Conservation (phyloP, 176 grass and related monocot species). For the Cocos nucifera region DNA sequence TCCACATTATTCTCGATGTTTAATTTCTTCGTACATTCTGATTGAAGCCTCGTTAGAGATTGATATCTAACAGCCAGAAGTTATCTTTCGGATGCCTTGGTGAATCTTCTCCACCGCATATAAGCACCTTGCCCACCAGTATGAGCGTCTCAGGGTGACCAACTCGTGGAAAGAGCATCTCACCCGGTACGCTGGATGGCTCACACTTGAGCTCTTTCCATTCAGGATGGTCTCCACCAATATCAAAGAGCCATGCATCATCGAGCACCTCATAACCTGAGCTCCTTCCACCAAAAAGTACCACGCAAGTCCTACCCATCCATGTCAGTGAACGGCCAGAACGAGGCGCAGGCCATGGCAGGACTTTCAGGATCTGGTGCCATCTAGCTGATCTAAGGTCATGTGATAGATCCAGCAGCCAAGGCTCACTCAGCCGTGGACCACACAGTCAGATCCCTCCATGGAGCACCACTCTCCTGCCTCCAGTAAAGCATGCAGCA, state of each 20-base stretch:
- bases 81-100: constrained; percentile 66
- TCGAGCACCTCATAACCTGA: constrained; percentile 78
- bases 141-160: constrained; percentile 71
- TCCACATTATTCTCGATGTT: constrained; percentile 57
- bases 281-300: constrained; percentile 85
- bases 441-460: constrained; percentile 70
- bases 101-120: constrained; percentile 87
- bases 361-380: constrained; percentile 39
- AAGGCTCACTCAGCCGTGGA: constrained; percentile 67
- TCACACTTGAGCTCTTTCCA: constrained; percentile 79
- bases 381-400: constrained; percentile 49
- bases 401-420: constrained; percentile 81
- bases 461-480: constrained; percentile 54
- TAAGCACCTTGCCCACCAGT: constrained; percentile 71
- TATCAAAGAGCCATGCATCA: constrained; percentile 86
- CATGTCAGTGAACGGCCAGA: constrained; percentile 89
- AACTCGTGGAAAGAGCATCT: constrained; percentile 64
- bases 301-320: constrained; percentile 49
- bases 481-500: constrained; percentile 69
- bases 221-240: constrained; percentile 27
- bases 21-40: not conserved
- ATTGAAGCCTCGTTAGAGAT: constrained; percentile 35
- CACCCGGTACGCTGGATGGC: constrained; percentile 45
- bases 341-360: constrained; percentile 49
- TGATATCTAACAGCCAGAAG: constrained; percentile 81